Conservation (phyloP, 352 stramenopile genomes). For the Pythium monospermum region DNA sequence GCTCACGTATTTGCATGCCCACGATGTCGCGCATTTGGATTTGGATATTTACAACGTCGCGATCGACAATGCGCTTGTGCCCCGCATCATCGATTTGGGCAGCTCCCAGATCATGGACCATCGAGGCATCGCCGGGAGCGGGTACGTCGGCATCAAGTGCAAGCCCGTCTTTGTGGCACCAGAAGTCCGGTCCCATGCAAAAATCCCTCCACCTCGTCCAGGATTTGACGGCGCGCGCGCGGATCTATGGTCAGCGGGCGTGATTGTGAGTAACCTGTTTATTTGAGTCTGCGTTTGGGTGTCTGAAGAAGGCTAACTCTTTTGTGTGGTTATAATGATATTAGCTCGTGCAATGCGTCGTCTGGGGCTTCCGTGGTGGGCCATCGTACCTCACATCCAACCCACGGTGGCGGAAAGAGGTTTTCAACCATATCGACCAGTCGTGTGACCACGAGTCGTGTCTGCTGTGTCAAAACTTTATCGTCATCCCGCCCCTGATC, state of each 20-base stretch:
- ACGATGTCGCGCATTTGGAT: conserved; percentile 75
- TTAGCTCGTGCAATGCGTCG: conserved; percentile 72
- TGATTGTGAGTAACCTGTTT: conserved; percentile 51
- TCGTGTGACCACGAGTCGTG: conserved; percentile 49
- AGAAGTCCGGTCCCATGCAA: conserved; percentile 61
- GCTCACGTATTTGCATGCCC: conserved; percentile 76
- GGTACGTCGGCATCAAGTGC: conserved; percentile 76
- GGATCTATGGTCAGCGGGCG: conserved; percentile 75
- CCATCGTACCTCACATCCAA: conserved; percentile 61
- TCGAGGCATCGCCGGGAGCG: conserved; percentile 43
- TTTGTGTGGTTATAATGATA: conserved; percentile 9
- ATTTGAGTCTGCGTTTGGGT: background rate
- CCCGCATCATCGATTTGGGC: conserved; percentile 77
- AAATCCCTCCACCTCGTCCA: conserved; percentile 43
- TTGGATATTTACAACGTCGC: conserved; percentile 85
- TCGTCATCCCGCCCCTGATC: conserved; percentile 69
- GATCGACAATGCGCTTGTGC: conserved; percentile 44
- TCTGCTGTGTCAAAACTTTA: conserved; percentile 74
- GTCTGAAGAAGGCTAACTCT: background rate
- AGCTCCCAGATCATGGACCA: conserved; percentile 78
- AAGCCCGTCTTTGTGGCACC: conserved; percentile 76
- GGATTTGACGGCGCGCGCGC: conserved; percentile 70
- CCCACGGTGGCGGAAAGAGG: conserved; percentile 50
- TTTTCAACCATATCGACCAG: conserved; percentile 76
- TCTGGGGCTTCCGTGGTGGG: conserved; percentile 73